Base-by-base conservation (phyloP, 2,329 filamentous ascomycete genomes). In the Sclerotinia sclerotiorum region DNA sequence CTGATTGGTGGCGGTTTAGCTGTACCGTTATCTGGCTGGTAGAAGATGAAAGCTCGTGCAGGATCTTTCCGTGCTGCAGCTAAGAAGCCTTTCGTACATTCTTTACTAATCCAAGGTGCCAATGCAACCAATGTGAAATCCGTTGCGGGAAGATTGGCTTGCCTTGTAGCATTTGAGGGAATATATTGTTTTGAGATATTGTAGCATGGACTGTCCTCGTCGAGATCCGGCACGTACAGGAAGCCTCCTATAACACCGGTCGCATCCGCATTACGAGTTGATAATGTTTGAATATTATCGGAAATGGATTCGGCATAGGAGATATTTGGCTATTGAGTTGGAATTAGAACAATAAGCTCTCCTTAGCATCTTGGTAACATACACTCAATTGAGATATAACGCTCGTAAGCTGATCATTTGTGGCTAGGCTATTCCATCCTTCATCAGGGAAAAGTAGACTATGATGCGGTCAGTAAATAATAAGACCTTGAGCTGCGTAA, bases 171-270 rank as follows among this genome's bases (percentile, higher is more conserved):
- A 78, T 95, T 94, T 49, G 78, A 74, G 1, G 93, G 92, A 11
- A 97, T 84, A 73, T 90, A 88, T n/a, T 84, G 79, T 52, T 83
- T 83, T 54, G 90, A 87, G 58, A 85, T 79, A 21, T 87, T 81
- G 76, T 83, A 83, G 80, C 94, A 97, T 0, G 83, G 79, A 70
- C 90, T 84, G 68, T 83, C 77, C 15, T 76, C 68, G 7, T 80
- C 77, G 52, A 97, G 83, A 69, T 89, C 86, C 5, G 94, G 95
- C 2, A 97, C 90, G 78, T 95, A 98, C 68, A 98, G 84, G 21
- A 97, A 85, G 70, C 94, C 94, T 72, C 87, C 85, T 48, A 95
- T 87, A 66, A 87, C 81, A 72, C 89, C 86, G 51, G 83, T 78
- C 11, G 82, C 82, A 44, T 85, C 83, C 65, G 87, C 83, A 76